Conservation (phyloP, 2,329 filamentous ascomycete species). For the Aspergillus sp. region DNA sequence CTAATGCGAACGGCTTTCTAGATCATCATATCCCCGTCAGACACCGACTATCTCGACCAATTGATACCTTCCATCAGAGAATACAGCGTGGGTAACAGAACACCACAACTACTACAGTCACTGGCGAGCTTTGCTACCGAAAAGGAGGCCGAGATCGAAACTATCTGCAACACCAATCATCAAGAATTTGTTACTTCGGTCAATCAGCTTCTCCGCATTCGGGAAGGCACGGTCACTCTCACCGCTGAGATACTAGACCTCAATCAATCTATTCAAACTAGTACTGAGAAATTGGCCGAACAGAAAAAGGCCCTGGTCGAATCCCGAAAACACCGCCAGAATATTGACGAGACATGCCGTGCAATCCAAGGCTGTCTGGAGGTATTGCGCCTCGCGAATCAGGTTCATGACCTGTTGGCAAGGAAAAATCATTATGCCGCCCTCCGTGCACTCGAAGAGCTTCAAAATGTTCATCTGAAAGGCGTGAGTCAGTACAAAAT, state of each 20-base stretch:
- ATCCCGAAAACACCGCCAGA: slow-evolving; percentile 86
- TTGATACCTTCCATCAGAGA: slow-evolving; percentile 92
- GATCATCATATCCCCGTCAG: slow-evolving; percentile 90
- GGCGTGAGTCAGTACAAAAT: slow-evolving; percentile 94
- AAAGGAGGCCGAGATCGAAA: slow-evolving; percentile 87
- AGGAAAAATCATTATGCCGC: slow-evolving; percentile 97
- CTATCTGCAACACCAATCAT: slow-evolving; percentile 91
- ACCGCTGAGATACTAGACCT: slow-evolving; percentile 89
- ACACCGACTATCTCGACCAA: slow-evolving; percentile 92
- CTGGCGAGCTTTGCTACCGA: slow-evolving; percentile 80
- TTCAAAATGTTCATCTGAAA: slow-evolving; percentile 94
- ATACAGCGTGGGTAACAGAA: slow-evolving; percentile 73
- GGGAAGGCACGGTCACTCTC: slow-evolving; percentile 83
- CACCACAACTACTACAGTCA: slow-evolving; percentile 71
- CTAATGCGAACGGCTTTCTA: slow-evolving; percentile 40
- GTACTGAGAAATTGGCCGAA: slow-evolving; percentile 88
- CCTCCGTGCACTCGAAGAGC: slow-evolving; percentile 86
- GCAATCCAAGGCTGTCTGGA: slow-evolving; percentile 88
- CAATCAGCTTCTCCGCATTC: slow-evolving; percentile 86
- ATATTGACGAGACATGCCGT: slow-evolving; percentile 88
- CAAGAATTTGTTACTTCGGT: slow-evolving; percentile 95
- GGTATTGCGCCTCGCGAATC: slow-evolving; percentile 87
- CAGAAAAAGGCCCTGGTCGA: slow-evolving; percentile 95
- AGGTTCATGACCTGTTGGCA: slow-evolving; percentile 85
- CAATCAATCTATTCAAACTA: slow-evolving; percentile 91